These are phyloP conservation scores for Clathrospora elynae DNA, from an alignment of 2,329 filamentous ascomycete genomes.

Conservation along the genomic window DNA sequence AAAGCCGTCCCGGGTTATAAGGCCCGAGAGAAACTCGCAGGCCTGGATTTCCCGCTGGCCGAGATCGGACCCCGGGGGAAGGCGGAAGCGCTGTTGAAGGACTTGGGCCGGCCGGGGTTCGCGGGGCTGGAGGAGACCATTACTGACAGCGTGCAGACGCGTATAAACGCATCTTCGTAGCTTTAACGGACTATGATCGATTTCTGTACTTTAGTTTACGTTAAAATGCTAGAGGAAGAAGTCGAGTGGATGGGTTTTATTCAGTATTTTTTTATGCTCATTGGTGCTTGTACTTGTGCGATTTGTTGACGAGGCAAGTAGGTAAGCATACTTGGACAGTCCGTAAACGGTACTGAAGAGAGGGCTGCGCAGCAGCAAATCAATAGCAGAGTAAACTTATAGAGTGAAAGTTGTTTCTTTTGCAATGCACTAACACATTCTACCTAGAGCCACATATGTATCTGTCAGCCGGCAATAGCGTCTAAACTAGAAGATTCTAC, in stretches of 20 bases:
- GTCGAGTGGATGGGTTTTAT: neutral
- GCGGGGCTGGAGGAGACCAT: constrained; percentile 13
- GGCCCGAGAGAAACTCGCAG: constrained; percentile 8
- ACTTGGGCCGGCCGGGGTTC: constrained; percentile 9
- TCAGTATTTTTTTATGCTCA: too few relatives aligned
- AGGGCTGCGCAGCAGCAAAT: too few relatives aligned
- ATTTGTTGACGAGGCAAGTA: too few relatives aligned
- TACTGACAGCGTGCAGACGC: constrained; percentile 8
- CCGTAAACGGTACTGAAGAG: too few relatives aligned
- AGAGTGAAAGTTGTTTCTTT: too few relatives aligned
- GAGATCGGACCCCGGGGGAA: constrained; percentile 9
- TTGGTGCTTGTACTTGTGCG: too few relatives aligned
- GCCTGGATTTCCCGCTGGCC: constrained; percentile 13
- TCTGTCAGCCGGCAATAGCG: too few relatives aligned
- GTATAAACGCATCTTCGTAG: constrained; percentile 7
- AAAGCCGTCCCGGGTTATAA: constrained; percentile 7
- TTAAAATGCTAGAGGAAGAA: neutral
- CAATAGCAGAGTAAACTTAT: too few relatives aligned
- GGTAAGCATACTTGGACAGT: too few relatives aligned
- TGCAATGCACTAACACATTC: too few relatives aligned
- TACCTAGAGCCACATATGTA: too few relatives aligned
- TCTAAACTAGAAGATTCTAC: too few relatives aligned
- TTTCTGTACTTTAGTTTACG: neutral
- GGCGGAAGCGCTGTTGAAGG: constrained; percentile 13
- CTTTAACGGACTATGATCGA: neutral